Evolutionary conservation across 2,329 filamentous ascomycete species (phyloP).

Genomic region (Pestalotiopsis sp.): DNA sequence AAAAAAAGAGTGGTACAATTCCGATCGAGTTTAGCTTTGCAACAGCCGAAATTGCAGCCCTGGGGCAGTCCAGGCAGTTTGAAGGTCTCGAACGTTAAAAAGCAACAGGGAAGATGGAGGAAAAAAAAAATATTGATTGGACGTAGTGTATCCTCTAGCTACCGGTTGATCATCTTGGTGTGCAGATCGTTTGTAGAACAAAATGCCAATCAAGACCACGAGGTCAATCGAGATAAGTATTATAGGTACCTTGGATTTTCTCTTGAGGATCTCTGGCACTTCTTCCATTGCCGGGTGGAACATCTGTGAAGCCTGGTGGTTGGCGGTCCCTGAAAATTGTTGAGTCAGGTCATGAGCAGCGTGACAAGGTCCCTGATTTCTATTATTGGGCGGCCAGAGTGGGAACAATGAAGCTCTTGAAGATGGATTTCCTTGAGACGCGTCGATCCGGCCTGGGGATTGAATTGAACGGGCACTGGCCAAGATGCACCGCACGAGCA

Average conservation of each 20-base stretch:
- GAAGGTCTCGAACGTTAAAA: slow-evolving; percentile 8
- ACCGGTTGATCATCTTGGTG: neutral
- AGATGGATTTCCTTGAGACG: no score
- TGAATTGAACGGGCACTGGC: no score
- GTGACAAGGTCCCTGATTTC: neutral
- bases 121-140: neutral
- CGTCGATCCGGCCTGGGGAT: no score
- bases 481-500: no score
- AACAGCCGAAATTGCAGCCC: slow-evolving; percentile 8
- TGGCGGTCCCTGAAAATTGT: neutral
- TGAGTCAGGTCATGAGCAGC: neutral
- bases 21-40: slow-evolving; percentile 2
- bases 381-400: no score
- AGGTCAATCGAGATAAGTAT: neutral
- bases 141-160: neutral
- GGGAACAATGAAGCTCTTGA: no score
- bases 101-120: neutral
- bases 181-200: neutral
- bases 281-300: neutral
- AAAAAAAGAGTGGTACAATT: neutral
- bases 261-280: neutral
- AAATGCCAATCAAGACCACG: neutral
- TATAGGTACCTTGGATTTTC: neutral
- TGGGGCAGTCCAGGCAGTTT: slow-evolving; percentile 5
- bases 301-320: neutral